Evolutionary conservation across 768 basidiomycete genomes (phyloP).

Genomic region (Chlorophyllum brunneum): DNA sequence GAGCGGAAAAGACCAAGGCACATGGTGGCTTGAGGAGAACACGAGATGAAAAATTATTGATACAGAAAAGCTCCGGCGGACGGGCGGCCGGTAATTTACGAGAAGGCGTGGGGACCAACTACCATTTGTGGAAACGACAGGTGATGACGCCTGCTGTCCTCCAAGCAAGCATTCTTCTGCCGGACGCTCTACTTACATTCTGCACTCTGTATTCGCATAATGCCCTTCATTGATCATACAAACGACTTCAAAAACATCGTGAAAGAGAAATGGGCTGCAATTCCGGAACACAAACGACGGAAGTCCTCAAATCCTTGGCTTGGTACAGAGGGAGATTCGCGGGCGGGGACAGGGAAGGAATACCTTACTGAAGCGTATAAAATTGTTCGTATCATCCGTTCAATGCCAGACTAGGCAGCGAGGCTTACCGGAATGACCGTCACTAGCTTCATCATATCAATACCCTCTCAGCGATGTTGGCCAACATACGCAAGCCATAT

Average conservation of each 20-base stretch:
- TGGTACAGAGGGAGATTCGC: slow-evolving; percentile 31
- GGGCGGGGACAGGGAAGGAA: slow-evolving; percentile 49
- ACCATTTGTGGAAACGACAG: background rate
- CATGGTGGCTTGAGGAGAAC: slow-evolving; percentile 20
- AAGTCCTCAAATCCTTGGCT: slow-evolving; percentile 31
- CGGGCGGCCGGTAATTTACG: background rate
- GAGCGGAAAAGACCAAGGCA: slow-evolving; percentile 1
- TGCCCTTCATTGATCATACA: slow-evolving; percentile 62
- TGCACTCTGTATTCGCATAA: no score
- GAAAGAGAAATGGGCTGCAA: slow-evolving; percentile 37
- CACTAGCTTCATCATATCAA: slow-evolving; percentile 68
- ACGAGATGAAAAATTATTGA: slow-evolving; percentile 6
- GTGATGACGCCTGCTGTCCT: background rate
- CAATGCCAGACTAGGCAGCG: background rate
- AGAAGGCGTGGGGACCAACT: background rate
- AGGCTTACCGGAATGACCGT: background rate
- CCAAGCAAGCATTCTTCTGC: slow-evolving; percentile 1
- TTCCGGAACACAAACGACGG: slow-evolving; percentile 47
- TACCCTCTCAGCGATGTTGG: slow-evolving; percentile 68
- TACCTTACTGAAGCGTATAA: slow-evolving; percentile 75
- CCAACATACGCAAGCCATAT: slow-evolving; percentile 80
- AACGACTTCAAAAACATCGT: slow-evolving; percentile 54
- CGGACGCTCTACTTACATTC: background rate
- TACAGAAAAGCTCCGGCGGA: background rate
- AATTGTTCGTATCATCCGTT: slow-evolving; percentile 38